phyloP scores from a whole-genome alignment of 202 grass and related monocot species.

The Digitaria exilis region DNA sequence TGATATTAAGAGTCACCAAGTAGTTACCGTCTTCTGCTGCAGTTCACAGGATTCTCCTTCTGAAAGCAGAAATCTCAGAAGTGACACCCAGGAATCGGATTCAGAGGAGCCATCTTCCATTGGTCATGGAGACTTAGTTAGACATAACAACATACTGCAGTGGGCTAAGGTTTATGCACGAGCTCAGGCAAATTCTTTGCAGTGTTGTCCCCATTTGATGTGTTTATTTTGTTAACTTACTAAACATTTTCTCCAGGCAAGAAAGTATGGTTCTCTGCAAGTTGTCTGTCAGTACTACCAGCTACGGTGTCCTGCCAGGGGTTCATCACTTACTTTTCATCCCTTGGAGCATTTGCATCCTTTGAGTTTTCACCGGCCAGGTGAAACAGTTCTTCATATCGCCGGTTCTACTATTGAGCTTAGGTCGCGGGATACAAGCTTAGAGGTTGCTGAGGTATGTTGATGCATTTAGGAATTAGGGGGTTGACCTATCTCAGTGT shows the following conservation, averaged over 20 bases:
- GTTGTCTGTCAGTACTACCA: slow-evolving; percentile 85
- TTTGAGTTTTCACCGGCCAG: slow-evolving; percentile 85
- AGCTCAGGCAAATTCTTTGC: slow-evolving; percentile 46
- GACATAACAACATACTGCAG: slow-evolving; percentile 70
- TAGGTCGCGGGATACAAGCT: slow-evolving; percentile 74
- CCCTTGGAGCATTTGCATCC: slow-evolving; percentile 94
- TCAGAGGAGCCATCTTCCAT: slow-evolving; percentile 90
- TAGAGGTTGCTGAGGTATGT: slow-evolving; percentile 85
- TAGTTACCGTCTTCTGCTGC: slow-evolving; percentile 29
- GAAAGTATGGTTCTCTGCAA: slow-evolving; percentile 89
- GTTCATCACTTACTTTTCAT: slow-evolving; percentile 85
- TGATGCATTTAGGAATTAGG: not conserved
- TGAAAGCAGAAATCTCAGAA: slow-evolving; percentile 65
- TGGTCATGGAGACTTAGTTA: slow-evolving; percentile 73
- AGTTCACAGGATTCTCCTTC: slow-evolving; percentile 70
- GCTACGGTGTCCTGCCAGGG: slow-evolving; percentile 79
- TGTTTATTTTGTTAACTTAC: slow-evolving; percentile 29
- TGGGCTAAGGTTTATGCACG: slow-evolving; percentile 85
- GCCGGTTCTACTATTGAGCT: slow-evolving; percentile 91
- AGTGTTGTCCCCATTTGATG: slow-evolving; percentile 26
- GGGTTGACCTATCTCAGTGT: not conserved
- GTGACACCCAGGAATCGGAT: slow-evolving; percentile 60
- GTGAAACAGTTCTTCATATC: slow-evolving; percentile 97
- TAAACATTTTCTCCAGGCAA: slow-evolving; percentile 59
- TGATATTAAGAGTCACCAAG: slow-evolving; percentile 14